Conservation (phyloP, 345 rosid species). For the Garcia nutans region DNA sequence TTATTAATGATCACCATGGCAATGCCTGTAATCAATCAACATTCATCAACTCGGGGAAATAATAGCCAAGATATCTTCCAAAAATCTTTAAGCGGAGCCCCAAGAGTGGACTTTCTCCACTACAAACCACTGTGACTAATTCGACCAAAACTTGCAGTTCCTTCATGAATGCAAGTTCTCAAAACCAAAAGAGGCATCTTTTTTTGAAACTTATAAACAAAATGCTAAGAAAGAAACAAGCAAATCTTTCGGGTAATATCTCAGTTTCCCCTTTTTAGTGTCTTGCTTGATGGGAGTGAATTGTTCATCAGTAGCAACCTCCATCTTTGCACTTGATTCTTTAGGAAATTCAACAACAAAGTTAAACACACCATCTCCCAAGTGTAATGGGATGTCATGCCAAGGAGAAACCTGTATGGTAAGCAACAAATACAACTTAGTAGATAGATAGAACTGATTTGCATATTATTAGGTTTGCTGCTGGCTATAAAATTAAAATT, state of each 20-base stretch:
- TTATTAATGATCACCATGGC: neutral
- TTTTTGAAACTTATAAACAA: neutral
- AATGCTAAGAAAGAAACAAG: neutral
- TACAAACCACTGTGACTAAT: neutral
- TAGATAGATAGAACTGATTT: neutral
- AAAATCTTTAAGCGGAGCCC: neutral
- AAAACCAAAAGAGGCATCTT: neutral
- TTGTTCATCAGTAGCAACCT: constrained; percentile 88
- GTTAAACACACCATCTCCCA: constrained; percentile 83
- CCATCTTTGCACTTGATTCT: constrained; percentile 96
- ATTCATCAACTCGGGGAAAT: neutral
- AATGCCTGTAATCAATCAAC: neutral
- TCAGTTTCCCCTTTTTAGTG: constrained; percentile 67
- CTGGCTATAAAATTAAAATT: too few relatives aligned
- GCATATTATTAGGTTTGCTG: too few relatives aligned
- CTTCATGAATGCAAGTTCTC: neutral
- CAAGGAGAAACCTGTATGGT: constrained; percentile 77
- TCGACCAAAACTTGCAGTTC: neutral
- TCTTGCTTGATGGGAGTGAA: constrained; percentile 95
- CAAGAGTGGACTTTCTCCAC: neutral
- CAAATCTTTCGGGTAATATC: constrained; percentile 66
- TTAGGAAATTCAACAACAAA: constrained; percentile 87
- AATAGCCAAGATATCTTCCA: neutral
- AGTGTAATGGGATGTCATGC: constrained; percentile 84
- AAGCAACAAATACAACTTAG: neutral